A percentile compares a stretch with the other conserved stretches of the same genome.
These are phyloP conservation scores for Candolleomyces efflorescens DNA, from an alignment of 768 basidiomycete species.

Conservation along the genomic window DNA sequence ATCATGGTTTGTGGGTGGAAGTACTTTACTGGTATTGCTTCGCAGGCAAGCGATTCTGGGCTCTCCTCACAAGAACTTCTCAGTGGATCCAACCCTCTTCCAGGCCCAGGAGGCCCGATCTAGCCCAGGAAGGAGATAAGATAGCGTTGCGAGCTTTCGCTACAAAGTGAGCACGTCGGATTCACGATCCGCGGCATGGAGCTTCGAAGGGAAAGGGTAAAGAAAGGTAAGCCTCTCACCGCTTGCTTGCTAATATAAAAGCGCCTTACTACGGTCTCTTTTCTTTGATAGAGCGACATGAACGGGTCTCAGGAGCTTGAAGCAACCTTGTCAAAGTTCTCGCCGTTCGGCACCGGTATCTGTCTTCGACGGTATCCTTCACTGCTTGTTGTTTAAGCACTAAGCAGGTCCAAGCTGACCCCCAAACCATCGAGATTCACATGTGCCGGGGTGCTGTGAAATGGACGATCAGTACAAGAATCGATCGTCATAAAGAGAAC, in stretches of 20 bases:
- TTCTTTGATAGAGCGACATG: not conserved
- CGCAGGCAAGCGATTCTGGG: not conserved
- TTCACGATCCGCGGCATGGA: too few species aligned
- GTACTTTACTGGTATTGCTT: not conserved
- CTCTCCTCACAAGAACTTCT: not conserved
- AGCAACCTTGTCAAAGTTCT: not conserved
- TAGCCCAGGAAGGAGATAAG: not conserved
- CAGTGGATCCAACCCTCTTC: not conserved
- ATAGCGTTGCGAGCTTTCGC: not conserved
- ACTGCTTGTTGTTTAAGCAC: too few species aligned
- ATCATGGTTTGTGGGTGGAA: not conserved
- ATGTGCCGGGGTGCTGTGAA: not conserved
- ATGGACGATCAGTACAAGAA: not conserved
- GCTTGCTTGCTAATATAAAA: too few species aligned
- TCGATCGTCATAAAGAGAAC: conserved; percentile 1
- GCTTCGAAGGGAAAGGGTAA: too few species aligned
- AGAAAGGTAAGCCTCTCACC: too few species aligned
- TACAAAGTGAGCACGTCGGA: too few species aligned
- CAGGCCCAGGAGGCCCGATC: not conserved
- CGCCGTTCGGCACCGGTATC: not conserved
- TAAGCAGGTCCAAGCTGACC: not conserved
- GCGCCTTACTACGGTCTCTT: not conserved
- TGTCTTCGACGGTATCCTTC: not conserved
- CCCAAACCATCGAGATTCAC: not conserved
- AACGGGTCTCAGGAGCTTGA: not conserved